Percentiles rank a stretch among this genome's conserved stretches.
Evolutionary conservation across 106 monocot genomes (phyloP).

Genomic region (Xerophyta viscosa): DNA sequence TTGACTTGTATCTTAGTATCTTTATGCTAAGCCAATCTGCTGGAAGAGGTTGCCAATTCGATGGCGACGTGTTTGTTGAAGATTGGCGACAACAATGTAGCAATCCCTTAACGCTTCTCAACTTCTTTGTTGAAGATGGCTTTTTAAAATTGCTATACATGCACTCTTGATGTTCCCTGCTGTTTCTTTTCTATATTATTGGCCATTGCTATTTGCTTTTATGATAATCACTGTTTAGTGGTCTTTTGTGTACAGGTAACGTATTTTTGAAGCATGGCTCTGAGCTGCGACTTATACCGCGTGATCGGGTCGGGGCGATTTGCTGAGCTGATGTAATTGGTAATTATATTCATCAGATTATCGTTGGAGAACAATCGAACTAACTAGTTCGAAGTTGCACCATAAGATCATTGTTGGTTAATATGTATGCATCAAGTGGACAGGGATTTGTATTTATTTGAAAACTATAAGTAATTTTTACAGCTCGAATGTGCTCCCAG

Average conservation of each 20-base stretch:
- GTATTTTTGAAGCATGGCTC: slow-evolving; percentile 98
- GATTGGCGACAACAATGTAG: neutral
- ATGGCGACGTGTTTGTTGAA: neutral
- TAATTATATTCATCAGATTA: no score
- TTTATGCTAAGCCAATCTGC: neutral
- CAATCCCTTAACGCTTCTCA: neutral
- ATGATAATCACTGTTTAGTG: neutral
- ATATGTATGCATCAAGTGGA: no score
- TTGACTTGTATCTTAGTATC: neutral
- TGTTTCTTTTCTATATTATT: neutral
- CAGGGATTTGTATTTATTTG: no score
- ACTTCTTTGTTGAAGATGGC: neutral
- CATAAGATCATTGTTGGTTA: no score
- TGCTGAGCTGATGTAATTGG: no score
- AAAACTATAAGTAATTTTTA: no score
- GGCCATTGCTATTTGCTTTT: neutral
- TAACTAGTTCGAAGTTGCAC: no score
- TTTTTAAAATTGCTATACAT: neutral
- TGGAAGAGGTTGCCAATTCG: neutral
- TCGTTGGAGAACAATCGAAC: no score
- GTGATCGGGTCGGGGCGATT: slow-evolving; percentile 91
- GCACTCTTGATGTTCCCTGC: neutral
- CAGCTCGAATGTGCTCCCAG: no score
- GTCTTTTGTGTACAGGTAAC: slow-evolving; percentile 45
- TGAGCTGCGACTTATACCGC: slow-evolving; percentile 92